phyloP scores from a whole-genome alignment of 2,329 filamentous ascomycete species.

The Monosporascus sp. region DNA sequence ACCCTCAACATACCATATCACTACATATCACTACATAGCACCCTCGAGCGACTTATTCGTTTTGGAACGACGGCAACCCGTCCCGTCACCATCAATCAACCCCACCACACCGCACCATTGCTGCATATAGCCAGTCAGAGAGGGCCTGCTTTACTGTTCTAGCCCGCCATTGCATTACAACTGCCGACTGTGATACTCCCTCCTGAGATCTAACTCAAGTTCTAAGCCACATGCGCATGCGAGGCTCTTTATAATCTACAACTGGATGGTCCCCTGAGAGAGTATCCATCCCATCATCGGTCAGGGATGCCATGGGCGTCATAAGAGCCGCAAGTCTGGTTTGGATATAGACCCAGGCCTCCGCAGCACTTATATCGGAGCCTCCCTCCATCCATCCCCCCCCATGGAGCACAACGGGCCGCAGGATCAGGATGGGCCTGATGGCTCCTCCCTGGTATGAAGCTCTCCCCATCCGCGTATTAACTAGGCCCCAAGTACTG shows the following conservation, averaged over 20 bases:
- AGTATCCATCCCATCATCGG: background rate
- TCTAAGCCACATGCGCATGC: too few species aligned
- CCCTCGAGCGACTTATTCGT: background rate
- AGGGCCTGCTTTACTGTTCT: too few species aligned
- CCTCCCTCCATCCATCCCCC: conserved; percentile 11
- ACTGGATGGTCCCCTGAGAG: conserved; percentile 12
- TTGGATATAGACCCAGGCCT: conserved; percentile 1
- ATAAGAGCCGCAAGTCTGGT: background rate
- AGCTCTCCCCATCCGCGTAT: conserved; percentile 4
- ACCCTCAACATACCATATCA: too few species aligned
- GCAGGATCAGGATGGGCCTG: conserved; percentile 58
- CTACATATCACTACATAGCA: background rate
- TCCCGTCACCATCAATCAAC: background rate
- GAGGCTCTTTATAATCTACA: background rate
- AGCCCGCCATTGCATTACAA: too few species aligned
- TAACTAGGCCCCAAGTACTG: conserved; percentile 13
- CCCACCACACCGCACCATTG: background rate
- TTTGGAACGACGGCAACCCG: background rate
- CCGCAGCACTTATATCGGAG: conserved; percentile 17
- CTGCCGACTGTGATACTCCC: too few species aligned
- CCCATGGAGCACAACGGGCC: conserved; percentile 40
- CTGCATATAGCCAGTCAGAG: background rate
- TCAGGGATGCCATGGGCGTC: conserved; percentile 20
- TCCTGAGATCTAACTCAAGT: too few species aligned
- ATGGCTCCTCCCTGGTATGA: conserved; percentile 71